Percentiles rank a stretch among this genome's conserved stretches.
Evolutionary conservation across 208 protist genomes (phyloP).

Genomic region (Porcisia deanei): DNA sequence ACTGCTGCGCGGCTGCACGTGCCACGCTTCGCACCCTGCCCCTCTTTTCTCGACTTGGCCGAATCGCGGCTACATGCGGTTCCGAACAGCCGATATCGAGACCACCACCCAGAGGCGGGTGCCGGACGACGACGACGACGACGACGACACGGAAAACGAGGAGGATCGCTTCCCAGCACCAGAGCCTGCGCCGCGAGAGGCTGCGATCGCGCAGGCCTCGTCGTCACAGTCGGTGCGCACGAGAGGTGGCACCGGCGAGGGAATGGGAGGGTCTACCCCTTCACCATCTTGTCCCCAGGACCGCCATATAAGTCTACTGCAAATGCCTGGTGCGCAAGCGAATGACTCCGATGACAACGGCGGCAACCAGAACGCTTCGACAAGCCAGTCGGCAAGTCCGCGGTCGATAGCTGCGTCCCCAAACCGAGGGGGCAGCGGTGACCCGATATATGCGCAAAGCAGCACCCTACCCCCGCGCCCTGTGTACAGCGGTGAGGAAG

Average conservation of each 20-base stretch:
- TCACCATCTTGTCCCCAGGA: neutral
- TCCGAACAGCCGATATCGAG: constrained; percentile 18
- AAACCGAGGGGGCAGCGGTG: neutral
- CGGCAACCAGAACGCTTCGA: neutral
- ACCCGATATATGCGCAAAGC: neutral
- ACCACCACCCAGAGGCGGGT: neutral
- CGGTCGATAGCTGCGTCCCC: neutral
- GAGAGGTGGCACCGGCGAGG: neutral
- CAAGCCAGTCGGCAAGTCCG: neutral
- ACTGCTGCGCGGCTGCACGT: constrained; percentile 23
- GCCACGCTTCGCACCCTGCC: constrained; percentile 21
- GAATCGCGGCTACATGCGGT: constrained; percentile 26
- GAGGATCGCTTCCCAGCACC: neutral
- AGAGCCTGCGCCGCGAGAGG: neutral
- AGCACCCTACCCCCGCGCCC: neutral
- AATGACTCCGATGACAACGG: neutral
- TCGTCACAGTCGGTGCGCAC: neutral
- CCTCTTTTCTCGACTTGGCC: constrained; percentile 34
- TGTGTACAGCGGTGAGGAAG: neutral
- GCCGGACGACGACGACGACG: neutral
- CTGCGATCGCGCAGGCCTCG: neutral
- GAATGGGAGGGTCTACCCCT: neutral
- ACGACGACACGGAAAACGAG: neutral
- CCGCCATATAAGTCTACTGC: neutral
- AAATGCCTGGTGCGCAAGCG: neutral